phyloP scores from a whole-genome alignment of 1,139 yeast species.

The Hyphopichia fennica region DNA sequence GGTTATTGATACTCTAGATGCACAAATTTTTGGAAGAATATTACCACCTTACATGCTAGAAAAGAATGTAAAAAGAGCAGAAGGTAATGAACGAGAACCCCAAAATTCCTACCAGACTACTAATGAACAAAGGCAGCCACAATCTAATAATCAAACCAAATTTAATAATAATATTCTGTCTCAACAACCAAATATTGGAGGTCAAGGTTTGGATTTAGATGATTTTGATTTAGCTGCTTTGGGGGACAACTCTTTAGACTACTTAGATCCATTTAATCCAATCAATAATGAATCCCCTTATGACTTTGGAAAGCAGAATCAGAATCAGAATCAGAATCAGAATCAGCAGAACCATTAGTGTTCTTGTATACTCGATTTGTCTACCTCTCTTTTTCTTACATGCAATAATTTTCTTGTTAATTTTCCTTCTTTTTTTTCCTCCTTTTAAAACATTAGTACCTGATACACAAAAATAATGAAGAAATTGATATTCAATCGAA shows the following conservation, averaged over 20 bases:
- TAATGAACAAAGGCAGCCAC: not conserved
- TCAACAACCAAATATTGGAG: constrained; percentile 4
- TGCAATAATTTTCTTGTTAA: no score
- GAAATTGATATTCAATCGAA: no score
- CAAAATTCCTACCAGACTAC: not conserved
- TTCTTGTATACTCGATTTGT: no score
- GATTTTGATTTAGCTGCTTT: constrained; percentile 20
- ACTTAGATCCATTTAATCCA: constrained; percentile 22
- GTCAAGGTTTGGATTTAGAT: constrained; percentile 13
- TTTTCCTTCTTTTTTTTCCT: no score
- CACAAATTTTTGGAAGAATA: constrained; percentile 79
- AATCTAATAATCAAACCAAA: not conserved
- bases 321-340: no score
- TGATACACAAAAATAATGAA: no score
- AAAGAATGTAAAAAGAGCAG: constrained; percentile 18
- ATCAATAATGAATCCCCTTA: constrained; percentile 4
- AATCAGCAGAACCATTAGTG: no score
- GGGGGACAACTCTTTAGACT: constrained; percentile 19
- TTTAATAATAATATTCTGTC: constrained; percentile 3
- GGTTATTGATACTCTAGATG: constrained; percentile 78
- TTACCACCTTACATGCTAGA: constrained; percentile 81
- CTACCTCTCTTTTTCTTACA: no score
- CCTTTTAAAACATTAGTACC: no score
- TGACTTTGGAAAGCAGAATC: not conserved
- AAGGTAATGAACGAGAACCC: not conserved